These are phyloP conservation scores for Kandelia obovata DNA, from an alignment of 345 rosid species.

Conservation along the genomic window DNA sequence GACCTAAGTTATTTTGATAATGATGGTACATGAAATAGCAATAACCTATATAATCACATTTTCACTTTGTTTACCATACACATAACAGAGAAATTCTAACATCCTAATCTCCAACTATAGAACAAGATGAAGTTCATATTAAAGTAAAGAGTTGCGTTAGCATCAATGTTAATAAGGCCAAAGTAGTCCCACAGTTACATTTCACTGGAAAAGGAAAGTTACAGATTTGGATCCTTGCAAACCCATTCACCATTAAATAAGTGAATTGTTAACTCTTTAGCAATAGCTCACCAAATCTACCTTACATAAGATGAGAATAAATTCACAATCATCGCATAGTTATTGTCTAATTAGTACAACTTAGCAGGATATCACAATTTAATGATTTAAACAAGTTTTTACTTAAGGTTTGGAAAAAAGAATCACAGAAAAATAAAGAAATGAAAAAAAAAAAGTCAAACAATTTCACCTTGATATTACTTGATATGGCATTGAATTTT, in stretches of 20 bases:
- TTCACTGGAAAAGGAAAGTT: background rate
- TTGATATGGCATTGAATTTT: conserved; percentile 98
- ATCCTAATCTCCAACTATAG: too few species aligned
- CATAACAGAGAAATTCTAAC: too few species aligned
- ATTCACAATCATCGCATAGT: background rate
- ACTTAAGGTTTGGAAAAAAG: background rate
- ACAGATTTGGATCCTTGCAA: background rate
- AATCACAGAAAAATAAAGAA: background rate
- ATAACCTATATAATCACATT: too few species aligned
- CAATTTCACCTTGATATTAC: conserved; percentile 83
- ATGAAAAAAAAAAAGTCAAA: conserved; percentile 1
- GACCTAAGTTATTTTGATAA: too few species aligned
- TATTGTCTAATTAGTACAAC: background rate
- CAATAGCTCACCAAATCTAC: background rate
- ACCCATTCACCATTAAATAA: conserved; percentile 3
- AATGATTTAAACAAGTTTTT: too few species aligned
- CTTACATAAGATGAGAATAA: conserved; percentile 3
- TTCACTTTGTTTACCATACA: too few species aligned
- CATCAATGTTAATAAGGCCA: conserved; percentile 8
- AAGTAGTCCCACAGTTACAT: background rate
- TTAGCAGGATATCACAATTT: too few species aligned
- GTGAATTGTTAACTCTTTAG: conserved; percentile 1
- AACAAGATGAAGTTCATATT: too few species aligned
- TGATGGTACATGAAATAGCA: too few species aligned
- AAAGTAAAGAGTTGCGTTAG: too few species aligned